A percentile compares a stretch with the other conserved stretches of the same genome.
These are phyloP conservation scores for Candida peoriensis DNA, from an alignment of 805 yeast genomes.

Conservation along the genomic window DNA sequence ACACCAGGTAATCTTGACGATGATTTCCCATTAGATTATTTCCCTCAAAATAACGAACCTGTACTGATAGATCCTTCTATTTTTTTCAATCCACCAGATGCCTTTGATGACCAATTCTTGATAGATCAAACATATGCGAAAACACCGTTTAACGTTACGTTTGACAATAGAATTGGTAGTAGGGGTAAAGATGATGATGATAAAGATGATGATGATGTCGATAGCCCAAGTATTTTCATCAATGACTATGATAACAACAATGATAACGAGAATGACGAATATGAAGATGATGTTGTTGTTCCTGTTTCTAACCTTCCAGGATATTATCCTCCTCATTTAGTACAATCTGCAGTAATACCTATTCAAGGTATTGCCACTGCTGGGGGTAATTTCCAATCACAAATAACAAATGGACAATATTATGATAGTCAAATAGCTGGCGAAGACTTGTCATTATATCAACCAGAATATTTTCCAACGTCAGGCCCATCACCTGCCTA, in stretches of 20 bases:
- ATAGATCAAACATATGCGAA: constrained; percentile 48
- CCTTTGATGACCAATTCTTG: constrained; percentile 40
- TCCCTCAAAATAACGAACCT: constrained; percentile 35
- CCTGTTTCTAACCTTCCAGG: constrained; percentile 1
- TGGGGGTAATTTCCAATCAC: too few relatives aligned
- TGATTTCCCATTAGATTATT: constrained; percentile 69
- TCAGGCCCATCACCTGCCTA: background rate
- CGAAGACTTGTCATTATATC: constrained; percentile 5
- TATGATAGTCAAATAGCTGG: constrained; percentile 19
- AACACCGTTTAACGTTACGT: constrained; percentile 26
- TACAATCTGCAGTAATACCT: constrained; percentile 1
- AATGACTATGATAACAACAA: background rate
- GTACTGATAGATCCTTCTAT: constrained; percentile 24
- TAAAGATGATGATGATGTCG: constrained; percentile 5
- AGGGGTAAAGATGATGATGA: constrained; percentile 1
- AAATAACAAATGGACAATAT: constrained; percentile 24
- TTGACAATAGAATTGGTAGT: constrained; percentile 7
- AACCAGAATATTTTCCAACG: constrained; percentile 3
- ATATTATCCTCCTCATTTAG: constrained; percentile 1
- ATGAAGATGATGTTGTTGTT: background rate
- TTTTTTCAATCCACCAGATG: constrained; percentile 30
- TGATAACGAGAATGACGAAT: constrained; percentile 6
- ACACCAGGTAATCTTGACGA: constrained; percentile 30
- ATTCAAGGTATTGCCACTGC: constrained; percentile 4
- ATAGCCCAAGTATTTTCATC: background rate